Percentiles rank a stretch among this genome's conserved stretches.
Conservation (phyloP, 163 green algal species). For the Coccomyxa subellipsoidea region DNA sequence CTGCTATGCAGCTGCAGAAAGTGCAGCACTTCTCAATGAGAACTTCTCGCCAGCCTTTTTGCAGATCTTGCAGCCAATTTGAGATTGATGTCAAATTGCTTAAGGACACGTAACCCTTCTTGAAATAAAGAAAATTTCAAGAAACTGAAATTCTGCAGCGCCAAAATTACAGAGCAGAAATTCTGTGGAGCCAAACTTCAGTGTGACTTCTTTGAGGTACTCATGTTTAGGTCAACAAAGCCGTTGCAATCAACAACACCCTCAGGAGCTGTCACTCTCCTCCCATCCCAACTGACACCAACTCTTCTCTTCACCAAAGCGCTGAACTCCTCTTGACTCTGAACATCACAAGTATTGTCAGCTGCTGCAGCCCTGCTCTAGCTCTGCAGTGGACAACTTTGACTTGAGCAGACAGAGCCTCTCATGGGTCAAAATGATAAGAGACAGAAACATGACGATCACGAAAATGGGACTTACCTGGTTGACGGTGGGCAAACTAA, state of each 20-base stretch:
- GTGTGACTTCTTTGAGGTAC: background rate
- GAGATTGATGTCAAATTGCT: too few species aligned
- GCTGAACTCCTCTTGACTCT: conserved; percentile 31
- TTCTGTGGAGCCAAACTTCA: too few species aligned
- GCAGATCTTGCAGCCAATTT: too few species aligned
- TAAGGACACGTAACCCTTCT: too few species aligned
- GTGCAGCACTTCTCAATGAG: too few species aligned
- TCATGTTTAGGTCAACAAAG: conserved; percentile 11
- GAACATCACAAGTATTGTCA: background rate
- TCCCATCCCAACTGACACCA: conserved; percentile 31
- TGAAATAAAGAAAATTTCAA: too few species aligned
- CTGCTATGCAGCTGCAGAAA: too few species aligned
- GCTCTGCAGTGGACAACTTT: background rate
- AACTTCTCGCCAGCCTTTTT: too few species aligned
- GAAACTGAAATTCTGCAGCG: too few species aligned
- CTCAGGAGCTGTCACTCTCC: conserved; percentile 24
- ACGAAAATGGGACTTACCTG: conserved; percentile 2
- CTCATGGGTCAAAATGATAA: background rate
- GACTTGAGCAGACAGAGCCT: background rate
- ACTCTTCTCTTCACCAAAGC: conserved; percentile 30
- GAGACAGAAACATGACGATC: background rate
- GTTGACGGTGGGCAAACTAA: conserved; percentile 20
- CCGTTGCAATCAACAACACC: conserved; percentile 36
- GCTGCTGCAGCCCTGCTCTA: background rate
- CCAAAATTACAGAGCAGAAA: too few species aligned